These are phyloP conservation scores for Hyphopichia buzzinii DNA, from an alignment of 1,139 yeast genomes.

Conservation along the genomic window DNA sequence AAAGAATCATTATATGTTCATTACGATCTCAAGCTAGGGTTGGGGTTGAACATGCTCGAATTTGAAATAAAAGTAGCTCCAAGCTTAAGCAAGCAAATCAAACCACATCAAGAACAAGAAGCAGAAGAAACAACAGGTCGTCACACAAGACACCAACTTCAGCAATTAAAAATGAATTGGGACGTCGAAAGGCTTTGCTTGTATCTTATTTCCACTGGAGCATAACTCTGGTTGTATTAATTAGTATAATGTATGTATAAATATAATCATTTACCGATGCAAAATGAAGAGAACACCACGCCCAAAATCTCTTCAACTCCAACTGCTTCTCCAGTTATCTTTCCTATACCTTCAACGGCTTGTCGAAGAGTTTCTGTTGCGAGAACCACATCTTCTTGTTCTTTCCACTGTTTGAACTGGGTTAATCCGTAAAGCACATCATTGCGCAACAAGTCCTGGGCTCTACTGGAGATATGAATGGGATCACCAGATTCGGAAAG, in stretches of 20 bases:
- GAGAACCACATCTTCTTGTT: conserved; percentile 68
- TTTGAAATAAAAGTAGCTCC: conserved; percentile 50
- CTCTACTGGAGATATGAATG: conserved; percentile 68
- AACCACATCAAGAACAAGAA: conserved; percentile 21
- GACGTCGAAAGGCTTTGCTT: conserved; percentile 45
- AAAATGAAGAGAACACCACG: conserved; percentile 85
- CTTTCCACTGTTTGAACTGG: conserved; percentile 52
- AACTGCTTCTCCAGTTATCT: conserved; percentile 84
- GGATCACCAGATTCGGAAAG: conserved; percentile 55
- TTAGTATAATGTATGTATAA: conserved; percentile 6
- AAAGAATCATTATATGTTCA: conserved; percentile 30
- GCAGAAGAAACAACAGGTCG: conserved; percentile 35
- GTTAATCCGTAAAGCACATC: conserved; percentile 76
- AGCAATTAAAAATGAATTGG: conserved; percentile 48
- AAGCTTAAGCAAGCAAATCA: conserved; percentile 30
- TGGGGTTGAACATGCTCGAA: conserved; percentile 47
- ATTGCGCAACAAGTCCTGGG: conserved; percentile 64
- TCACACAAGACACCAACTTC: conserved; percentile 48
- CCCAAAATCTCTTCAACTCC: conserved; percentile 91
- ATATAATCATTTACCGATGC: conserved; percentile 74
- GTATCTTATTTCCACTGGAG: conserved; percentile 24
- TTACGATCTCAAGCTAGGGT: conserved; percentile 48
- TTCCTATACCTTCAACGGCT: conserved; percentile 86
- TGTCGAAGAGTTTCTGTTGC: conserved; percentile 76
- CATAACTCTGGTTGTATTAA: conserved; percentile 6